Evolutionary conservation across 768 basidiomycete species (phyloP).

Genomic region (Termitomyces sp.): DNA sequence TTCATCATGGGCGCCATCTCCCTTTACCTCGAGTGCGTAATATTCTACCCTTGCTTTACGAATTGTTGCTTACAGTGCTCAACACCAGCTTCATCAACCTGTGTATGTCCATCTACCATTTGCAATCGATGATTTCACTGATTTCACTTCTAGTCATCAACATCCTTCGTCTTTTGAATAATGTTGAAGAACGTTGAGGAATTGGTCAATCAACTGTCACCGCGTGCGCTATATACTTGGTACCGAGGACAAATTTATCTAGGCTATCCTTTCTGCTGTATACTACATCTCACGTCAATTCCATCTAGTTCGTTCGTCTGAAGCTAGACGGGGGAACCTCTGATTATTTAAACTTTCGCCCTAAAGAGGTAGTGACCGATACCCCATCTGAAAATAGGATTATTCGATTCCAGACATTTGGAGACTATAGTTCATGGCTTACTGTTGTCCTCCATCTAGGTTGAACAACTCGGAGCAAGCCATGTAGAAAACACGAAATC

Average conservation of each 20-base stretch:
- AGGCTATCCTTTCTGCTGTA: conserved; percentile 2
- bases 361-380: conserved; percentile 56
- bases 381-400: conserved; percentile 41
- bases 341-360: conserved; percentile 15
- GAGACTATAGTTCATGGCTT: conserved; percentile 24
- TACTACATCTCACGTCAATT: not conserved
- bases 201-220: not conserved
- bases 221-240: not conserved
- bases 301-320: not conserved
- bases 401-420: conserved; percentile 5
- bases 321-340: not conserved
- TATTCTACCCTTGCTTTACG: not conserved
- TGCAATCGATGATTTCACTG: conserved; percentile 3
- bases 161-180: conserved; percentile 79
- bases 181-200: conserved; percentile 44
- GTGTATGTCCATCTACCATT: conserved; percentile 46
- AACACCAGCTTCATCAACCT: conserved; percentile 75
- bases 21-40: conserved; percentile 90
- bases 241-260: not conserved
- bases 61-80: conserved; percentile 14
- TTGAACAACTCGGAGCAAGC: conserved; percentile 69
- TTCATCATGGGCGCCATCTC: conserved; percentile 87
- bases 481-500: conserved; percentile 71
- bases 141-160: conserved; percentile 55
- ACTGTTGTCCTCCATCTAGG: conserved; percentile 59